These are phyloP conservation scores for Physcomitrellopsis africana DNA, from an alignment of 225 moss, liverwort and hornwort species.

Conservation along the genomic window DNA sequence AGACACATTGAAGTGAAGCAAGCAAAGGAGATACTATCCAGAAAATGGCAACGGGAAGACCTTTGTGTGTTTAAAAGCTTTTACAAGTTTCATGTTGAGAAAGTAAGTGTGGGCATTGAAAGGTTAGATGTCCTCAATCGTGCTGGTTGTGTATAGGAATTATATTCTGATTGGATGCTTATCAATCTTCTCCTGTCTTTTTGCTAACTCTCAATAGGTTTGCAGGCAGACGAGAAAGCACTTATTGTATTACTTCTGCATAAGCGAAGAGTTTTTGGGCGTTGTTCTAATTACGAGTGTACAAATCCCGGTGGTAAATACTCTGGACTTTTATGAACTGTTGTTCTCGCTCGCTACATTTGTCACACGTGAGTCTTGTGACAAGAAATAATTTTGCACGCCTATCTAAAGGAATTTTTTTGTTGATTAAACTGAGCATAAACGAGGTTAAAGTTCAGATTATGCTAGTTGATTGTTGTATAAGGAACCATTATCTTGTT, in stretches of 20 bases:
- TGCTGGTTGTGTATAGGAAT: slow-evolving; percentile 16
- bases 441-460: not conserved
- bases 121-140: not conserved
- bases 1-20: slow-evolving; percentile 43
- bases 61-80: slow-evolving; percentile 36
- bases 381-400: not conserved
- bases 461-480: not conserved
- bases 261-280: slow-evolving; percentile 23
- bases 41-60: slow-evolving; percentile 35
- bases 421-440: not conserved
- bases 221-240: slow-evolving; percentile 46
- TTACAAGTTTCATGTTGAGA: slow-evolving; percentile 31
- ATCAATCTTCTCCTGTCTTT: not conserved
- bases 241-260: slow-evolving; percentile 37
- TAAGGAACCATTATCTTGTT: slow-evolving; percentile 1
- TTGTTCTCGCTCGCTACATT: not conserved
- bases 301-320: slow-evolving; percentile 33
- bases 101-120: slow-evolving; percentile 30
- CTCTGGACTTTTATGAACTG: not conserved
- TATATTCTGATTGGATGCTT: not conserved
- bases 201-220: slow-evolving; percentile 9
- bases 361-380: not conserved
- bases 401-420: not conserved
- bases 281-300: slow-evolving; percentile 19
- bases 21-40: slow-evolving; percentile 29